Conservation (phyloP, 2,329 filamentous ascomycete species). For the Claviceps humidiphila region DNA sequence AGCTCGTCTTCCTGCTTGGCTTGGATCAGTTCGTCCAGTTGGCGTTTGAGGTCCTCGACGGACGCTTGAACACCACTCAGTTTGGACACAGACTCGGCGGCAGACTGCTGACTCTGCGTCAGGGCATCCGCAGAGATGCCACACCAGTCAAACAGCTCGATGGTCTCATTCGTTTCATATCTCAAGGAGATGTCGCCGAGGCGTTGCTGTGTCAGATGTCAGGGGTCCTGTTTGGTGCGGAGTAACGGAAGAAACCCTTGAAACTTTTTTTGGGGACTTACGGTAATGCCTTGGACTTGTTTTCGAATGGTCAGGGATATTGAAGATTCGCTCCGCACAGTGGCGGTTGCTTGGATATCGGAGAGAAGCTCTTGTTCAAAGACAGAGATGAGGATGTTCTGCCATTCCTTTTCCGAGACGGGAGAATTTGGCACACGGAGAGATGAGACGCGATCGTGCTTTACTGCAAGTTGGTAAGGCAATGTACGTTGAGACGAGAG, state of each 20-base stretch:
- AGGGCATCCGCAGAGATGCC: slow-evolving; percentile 40
- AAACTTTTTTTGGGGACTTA: slow-evolving; percentile 20
- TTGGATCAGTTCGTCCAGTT: slow-evolving; percentile 52
- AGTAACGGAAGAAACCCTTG: background rate
- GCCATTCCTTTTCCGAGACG: slow-evolving; percentile 54
- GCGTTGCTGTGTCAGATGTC: slow-evolving; percentile 39
- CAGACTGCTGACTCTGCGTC: slow-evolving; percentile 28
- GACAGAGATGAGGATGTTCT: slow-evolving; percentile 41
- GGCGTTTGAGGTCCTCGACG: slow-evolving; percentile 44
- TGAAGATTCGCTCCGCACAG: slow-evolving; percentile 36
- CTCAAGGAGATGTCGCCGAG: slow-evolving; percentile 51
- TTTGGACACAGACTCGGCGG: slow-evolving; percentile 28
- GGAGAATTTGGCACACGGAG: slow-evolving; percentile 40
- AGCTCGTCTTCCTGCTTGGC: slow-evolving; percentile 56
- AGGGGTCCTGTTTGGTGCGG: background rate
- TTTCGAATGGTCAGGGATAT: slow-evolving; percentile 52
- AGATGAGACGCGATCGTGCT: slow-evolving; percentile 39
- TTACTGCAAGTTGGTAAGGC: slow-evolving; percentile 26
- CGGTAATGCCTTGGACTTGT: slow-evolving; percentile 55
- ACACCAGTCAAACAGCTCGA: slow-evolving; percentile 61
- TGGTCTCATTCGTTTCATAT: slow-evolving; percentile 41
- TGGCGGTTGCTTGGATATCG: slow-evolving; percentile 47
- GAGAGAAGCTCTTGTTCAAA: slow-evolving; percentile 38
- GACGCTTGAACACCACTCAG: slow-evolving; percentile 37
- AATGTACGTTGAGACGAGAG: background rate